Percentiles rank a stretch among this genome's conserved stretches.
Conservation (phyloP, 1,139 yeast genomes). For the Suhomyces chickasaworum region DNA sequence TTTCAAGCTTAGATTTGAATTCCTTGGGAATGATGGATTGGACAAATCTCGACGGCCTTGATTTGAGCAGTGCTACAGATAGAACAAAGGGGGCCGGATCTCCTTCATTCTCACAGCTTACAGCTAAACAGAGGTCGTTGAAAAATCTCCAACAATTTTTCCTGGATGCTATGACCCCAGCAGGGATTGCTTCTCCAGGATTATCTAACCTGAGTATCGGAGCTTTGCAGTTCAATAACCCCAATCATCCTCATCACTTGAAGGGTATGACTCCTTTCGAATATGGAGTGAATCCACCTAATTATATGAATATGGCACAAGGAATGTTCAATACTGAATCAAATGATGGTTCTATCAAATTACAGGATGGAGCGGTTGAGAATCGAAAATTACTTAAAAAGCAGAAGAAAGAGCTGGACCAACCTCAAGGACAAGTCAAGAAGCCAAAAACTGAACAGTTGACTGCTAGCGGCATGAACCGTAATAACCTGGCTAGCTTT, state of each 20-base stretch:
- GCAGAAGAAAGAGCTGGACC: conserved; percentile 8
- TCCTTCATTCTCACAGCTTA: conserved; percentile 14
- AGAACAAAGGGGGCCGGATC: conserved; percentile 15
- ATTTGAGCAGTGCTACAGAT: conserved; percentile 12
- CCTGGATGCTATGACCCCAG: conserved; percentile 10
- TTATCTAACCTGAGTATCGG: conserved; percentile 17
- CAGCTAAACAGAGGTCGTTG: conserved; percentile 17
- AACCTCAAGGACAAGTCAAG: neutral
- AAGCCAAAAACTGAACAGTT: neutral
- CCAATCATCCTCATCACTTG: conserved; percentile 40
- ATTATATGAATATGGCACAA: conserved; percentile 13
- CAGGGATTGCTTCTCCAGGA: neutral
- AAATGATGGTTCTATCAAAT: neutral
- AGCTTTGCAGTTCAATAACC: conserved; percentile 35
- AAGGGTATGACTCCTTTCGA: conserved; percentile 44
- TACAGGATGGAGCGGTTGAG: conserved; percentile 8
- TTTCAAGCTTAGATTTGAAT: conserved; percentile 30
- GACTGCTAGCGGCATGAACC: neutral
- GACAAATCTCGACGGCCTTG: conserved; percentile 34
- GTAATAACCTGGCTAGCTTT: conserved; percentile 1
- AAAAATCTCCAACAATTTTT: conserved; percentile 21
- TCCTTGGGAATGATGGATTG: conserved; percentile 35
- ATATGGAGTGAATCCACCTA: conserved; percentile 30
- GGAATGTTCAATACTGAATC: conserved; percentile 4
- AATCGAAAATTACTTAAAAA: conserved; percentile 7